phyloP scores from a whole-genome alignment of 1,139 yeast species.

The Yamadazyma oceani region DNA sequence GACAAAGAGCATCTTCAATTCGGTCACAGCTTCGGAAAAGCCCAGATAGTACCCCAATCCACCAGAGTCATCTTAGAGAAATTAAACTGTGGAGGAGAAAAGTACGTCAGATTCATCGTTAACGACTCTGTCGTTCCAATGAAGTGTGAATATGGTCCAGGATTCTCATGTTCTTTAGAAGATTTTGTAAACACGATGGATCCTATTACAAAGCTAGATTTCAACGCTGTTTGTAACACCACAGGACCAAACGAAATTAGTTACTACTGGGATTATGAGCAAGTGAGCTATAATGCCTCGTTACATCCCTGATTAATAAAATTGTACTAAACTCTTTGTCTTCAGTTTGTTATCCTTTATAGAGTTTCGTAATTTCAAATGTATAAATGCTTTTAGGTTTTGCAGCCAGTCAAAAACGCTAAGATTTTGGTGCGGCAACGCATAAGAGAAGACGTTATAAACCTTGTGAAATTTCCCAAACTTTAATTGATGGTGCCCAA shows the following conservation, averaged over 20 bases:
- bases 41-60: conserved; percentile 57
- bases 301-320: background rate
- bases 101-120: conserved; percentile 48
- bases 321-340: no score
- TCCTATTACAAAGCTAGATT: conserved; percentile 24
- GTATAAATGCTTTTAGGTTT: no score
- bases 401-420: no score
- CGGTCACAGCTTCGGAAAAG: conserved; percentile 43
- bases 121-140: conserved; percentile 60
- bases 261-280: conserved; percentile 37
- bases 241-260: conserved; percentile 33
- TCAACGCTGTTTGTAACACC: conserved; percentile 34
- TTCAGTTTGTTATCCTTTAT: no score
- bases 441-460: no score
- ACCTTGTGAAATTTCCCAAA: no score
- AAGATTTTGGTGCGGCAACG: no score
- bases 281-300: conserved; percentile 25
- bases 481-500: no score
- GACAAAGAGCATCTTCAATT: conserved; percentile 32
- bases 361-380: no score
- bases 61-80: conserved; percentile 53
- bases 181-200: conserved; percentile 34
- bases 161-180: conserved; percentile 52
- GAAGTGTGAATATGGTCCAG: conserved; percentile 55
- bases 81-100: conserved; percentile 38